phyloP scores from a whole-genome alignment of 805 yeast genomes.

The Komagataella mondaviorum region DNA sequence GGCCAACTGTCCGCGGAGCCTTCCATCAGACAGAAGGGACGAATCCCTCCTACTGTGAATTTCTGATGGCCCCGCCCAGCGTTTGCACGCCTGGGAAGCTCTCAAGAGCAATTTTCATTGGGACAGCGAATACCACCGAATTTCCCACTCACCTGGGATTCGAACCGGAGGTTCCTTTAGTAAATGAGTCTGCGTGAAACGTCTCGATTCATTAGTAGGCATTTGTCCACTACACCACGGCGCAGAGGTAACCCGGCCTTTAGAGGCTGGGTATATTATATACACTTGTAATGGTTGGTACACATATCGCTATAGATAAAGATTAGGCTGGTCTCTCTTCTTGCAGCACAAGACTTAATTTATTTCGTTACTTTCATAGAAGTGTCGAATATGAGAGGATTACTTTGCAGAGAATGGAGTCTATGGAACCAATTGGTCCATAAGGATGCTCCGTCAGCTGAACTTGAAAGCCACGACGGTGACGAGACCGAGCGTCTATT shows the following conservation, averaged over 20 bases:
- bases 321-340: neutral
- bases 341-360: neutral
- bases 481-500: neutral
- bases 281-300: neutral
- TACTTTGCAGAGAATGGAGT: conserved; percentile 19
- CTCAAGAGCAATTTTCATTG: conserved; percentile 16
- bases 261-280: too few relatives aligned
- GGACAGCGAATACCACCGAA: conserved; percentile 23
- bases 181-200: conserved; percentile 22
- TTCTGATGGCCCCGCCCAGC: conserved; percentile 25
- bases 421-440: conserved; percentile 17
- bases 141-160: conserved; percentile 23
- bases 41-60: conserved; percentile 5
- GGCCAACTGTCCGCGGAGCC: conserved; percentile 25
- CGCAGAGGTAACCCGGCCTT: neutral
- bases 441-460: conserved; percentile 1
- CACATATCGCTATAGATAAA: neutral
- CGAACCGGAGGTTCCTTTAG: conserved; percentile 12
- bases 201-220: conserved; percentile 8
- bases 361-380: neutral
- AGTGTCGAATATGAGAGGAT: conserved; percentile 11
- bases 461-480: neutral
- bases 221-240: conserved; percentile 6
- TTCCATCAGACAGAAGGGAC: conserved; percentile 15
- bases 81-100: conserved; percentile 22